Evolutionary conservation across 148 eudicot genomes (phyloP).

Genomic region (Pouteria glomerata): DNA sequence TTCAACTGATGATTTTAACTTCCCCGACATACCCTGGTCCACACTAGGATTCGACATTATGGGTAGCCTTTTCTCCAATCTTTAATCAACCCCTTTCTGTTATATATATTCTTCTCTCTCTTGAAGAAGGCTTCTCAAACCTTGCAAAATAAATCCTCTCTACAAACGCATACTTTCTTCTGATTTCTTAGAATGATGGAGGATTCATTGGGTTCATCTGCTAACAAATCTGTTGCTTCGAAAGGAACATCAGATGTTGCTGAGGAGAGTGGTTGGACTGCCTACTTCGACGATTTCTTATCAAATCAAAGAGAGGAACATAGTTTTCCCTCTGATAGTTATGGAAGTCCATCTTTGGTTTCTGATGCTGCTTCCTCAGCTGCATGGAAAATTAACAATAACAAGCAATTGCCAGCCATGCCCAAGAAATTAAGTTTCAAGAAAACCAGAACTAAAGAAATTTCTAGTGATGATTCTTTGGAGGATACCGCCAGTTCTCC

Average conservation of each 20-base stretch:
- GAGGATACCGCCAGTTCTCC: constrained; percentile 94
- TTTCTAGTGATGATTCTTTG: constrained; percentile 52
- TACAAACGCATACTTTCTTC: constrained; percentile 6
- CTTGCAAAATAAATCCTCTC: constrained; percentile 9
- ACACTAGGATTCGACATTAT: constrained; percentile 28
- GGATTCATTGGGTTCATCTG: constrained; percentile 24
- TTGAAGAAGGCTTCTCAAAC: neutral
- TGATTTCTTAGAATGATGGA: constrained; percentile 4
- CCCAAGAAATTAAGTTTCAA: constrained; percentile 38
- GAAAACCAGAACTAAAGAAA: constrained; percentile 28
- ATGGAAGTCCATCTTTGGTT: no score
- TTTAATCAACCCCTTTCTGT: constrained; percentile 1
- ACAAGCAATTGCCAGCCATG: no score
- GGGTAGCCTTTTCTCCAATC: constrained; percentile 5
- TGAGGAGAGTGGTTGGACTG: constrained; percentile 77
- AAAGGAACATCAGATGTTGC: neutral
- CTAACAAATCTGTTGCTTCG: constrained; percentile 9
- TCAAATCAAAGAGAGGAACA: neutral
- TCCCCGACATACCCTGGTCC: no score
- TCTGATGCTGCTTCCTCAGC: constrained; percentile 69
- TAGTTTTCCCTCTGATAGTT: no score
- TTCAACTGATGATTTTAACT: no score
- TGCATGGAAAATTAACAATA: no score
- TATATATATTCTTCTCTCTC: constrained; percentile 5
- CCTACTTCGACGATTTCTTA: constrained; percentile 51